Evolutionary conservation across 768 basidiomycete species (phyloP).

Genomic region (Arthromyces matolae): DNA sequence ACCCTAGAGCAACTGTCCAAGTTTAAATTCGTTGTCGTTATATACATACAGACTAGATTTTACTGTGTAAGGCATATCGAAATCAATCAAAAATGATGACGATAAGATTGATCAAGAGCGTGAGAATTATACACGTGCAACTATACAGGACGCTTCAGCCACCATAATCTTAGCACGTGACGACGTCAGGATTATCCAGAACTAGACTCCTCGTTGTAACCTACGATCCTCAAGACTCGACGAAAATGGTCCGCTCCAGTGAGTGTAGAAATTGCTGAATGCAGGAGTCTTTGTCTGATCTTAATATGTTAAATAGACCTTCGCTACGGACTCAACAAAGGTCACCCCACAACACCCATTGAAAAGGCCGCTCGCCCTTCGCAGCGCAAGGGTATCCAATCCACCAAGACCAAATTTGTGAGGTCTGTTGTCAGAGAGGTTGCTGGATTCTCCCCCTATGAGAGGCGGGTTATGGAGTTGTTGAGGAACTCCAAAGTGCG

Average conservation of each 20-base stretch:
- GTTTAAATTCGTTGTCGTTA: slow-evolving; percentile 26
- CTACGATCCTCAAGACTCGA: slow-evolving; percentile 50
- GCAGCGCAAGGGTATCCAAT: slow-evolving; percentile 89
- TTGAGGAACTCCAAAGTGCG: slow-evolving; percentile 94
- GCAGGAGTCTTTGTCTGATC: slow-evolving; percentile 8
- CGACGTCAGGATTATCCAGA: slow-evolving; percentile 19
- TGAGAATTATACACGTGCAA: slow-evolving; percentile 27
- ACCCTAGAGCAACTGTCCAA: slow-evolving; percentile 37
- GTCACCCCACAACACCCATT: slow-evolving; percentile 85
- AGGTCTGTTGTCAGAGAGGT: slow-evolving; percentile 94
- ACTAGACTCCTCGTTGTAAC: slow-evolving; percentile 25
- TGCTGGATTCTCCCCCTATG: slow-evolving; percentile 95
- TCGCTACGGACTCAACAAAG: slow-evolving; percentile 82
- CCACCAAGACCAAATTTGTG: slow-evolving; percentile 90
- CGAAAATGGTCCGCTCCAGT: slow-evolving; percentile 78
- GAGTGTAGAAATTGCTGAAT: slow-evolving; percentile 32
- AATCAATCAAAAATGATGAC: slow-evolving; percentile 1
- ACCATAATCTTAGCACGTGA: slow-evolving; percentile 35
- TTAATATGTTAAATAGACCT: slow-evolving; percentile 61
- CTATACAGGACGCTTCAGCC: slow-evolving; percentile 63
- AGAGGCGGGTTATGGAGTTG: slow-evolving; percentile 97
- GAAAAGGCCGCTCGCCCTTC: slow-evolving; percentile 72
- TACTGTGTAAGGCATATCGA: too few species aligned
- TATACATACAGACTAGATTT: too few species aligned
- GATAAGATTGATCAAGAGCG: slow-evolving; percentile 16